A percentile compares a stretch with the other conserved stretches of the same genome.
Conservation (phyloP, 768 basidiomycete genomes). For the Calvatia gigantea region DNA sequence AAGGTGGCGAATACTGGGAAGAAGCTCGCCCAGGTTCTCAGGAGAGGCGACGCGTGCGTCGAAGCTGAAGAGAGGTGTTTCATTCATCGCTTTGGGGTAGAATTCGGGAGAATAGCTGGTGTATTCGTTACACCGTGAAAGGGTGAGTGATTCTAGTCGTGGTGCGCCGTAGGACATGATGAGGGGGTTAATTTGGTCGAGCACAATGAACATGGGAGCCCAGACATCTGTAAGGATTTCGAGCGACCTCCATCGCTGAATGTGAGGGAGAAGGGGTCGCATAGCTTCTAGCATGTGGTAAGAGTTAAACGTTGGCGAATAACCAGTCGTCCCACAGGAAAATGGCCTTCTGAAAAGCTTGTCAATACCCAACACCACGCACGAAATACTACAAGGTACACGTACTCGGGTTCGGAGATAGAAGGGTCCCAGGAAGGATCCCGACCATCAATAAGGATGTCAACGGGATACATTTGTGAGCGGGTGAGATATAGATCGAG, state of each 20-base stretch:
- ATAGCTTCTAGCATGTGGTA: slow-evolving; percentile 43
- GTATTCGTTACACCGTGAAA: slow-evolving; percentile 62
- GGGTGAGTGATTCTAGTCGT: slow-evolving; percentile 43
- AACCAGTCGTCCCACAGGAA: slow-evolving; percentile 21
- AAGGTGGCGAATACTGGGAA: slow-evolving; percentile 46
- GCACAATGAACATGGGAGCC: slow-evolving; percentile 54
- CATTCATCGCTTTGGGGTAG: slow-evolving; percentile 35
- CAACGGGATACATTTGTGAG: slow-evolving; percentile 46
- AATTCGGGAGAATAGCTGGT: slow-evolving; percentile 42
- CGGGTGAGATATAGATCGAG: slow-evolving; percentile 40
- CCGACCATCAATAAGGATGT: slow-evolving; percentile 56
- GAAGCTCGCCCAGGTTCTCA: slow-evolving; percentile 18
- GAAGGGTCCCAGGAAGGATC: slow-evolving; percentile 58
- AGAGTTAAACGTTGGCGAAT: slow-evolving; percentile 36
- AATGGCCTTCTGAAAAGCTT: slow-evolving; percentile 19
- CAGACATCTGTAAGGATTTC: slow-evolving; percentile 53
- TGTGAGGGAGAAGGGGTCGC: slow-evolving; percentile 45
- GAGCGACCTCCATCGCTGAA: slow-evolving; percentile 50
- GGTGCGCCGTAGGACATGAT: slow-evolving; percentile 34
- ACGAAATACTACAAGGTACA: slow-evolving; percentile 4
- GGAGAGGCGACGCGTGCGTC: slow-evolving; percentile 16
- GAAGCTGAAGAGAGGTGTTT: slow-evolving; percentile 25
- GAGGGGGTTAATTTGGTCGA: slow-evolving; percentile 38
- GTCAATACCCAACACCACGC: background rate
- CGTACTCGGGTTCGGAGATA: slow-evolving; percentile 39